Percentiles rank a stretch among this genome's conserved stretches.
These are phyloP conservation scores for Penicillium manginii DNA, from an alignment of 495 filamentous ascomycete species.

Conservation along the genomic window DNA sequence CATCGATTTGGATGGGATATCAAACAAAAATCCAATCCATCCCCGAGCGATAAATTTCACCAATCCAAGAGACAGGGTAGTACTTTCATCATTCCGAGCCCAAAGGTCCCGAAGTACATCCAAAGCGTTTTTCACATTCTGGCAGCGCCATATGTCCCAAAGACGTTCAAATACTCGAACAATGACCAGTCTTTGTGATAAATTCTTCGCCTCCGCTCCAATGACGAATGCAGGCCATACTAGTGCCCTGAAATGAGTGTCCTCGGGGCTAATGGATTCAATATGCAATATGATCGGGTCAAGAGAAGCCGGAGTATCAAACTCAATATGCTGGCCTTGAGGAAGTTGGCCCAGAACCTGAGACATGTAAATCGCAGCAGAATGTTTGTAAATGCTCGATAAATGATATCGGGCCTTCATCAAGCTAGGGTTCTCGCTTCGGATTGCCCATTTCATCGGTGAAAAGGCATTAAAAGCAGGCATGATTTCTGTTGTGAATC, in stretches of 20 bases:
- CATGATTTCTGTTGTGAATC: constrained; percentile 3
- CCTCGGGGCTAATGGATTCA: constrained; percentile 2
- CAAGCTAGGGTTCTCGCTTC: neutral
- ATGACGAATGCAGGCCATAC: constrained; percentile 28
- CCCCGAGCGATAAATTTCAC: constrained; percentile 5
- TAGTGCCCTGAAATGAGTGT: constrained; percentile 17
- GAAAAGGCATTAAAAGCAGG: constrained; percentile 13
- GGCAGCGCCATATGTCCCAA: constrained; percentile 20
- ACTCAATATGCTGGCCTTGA: neutral
- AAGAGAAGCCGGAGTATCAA: neutral
- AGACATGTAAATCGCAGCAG: constrained; percentile 22
- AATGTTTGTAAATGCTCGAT: constrained; percentile 15
- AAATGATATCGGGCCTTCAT: constrained; percentile 22
- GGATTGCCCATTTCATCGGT: constrained; percentile 11
- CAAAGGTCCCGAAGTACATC: constrained; percentile 16
- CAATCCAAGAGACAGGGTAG: neutral
- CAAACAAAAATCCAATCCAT: constrained; percentile 23
- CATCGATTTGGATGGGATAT: neutral
- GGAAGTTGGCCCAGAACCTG: constrained; percentile 10
- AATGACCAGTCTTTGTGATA: constrained; percentile 11
- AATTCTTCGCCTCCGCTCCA: constrained; percentile 18
- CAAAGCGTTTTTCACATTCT: constrained; percentile 21
- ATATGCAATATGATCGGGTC: constrained; percentile 15
- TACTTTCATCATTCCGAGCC: neutral
- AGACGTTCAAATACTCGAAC: constrained; percentile 10